A percentile compares a stretch with the other conserved stretches of the same genome.
phyloP scores from a whole-genome alignment of 2,329 filamentous ascomycete species.

The Leptographium galeiforme region DNA sequence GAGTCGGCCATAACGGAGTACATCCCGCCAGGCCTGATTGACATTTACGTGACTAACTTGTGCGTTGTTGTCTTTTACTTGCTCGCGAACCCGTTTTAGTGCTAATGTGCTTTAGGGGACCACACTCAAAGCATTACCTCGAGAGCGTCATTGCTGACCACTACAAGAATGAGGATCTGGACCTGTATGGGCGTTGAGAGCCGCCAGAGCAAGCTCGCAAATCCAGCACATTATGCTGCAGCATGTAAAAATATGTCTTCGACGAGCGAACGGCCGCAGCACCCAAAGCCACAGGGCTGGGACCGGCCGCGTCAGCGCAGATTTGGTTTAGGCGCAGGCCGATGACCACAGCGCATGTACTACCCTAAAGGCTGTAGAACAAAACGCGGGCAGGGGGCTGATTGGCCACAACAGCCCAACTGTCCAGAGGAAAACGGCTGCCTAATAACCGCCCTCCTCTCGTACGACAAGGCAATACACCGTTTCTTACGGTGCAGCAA shows the following conservation, averaged over 20 bases:
- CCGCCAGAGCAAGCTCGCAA: too few relatives aligned
- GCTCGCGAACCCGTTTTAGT: background rate
- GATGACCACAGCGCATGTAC: too few relatives aligned
- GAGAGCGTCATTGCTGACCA: slow-evolving; percentile 17
- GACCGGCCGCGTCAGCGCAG: background rate
- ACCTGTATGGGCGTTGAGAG: background rate
- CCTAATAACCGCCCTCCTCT: too few relatives aligned
- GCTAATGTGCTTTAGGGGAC: slow-evolving; percentile 14
- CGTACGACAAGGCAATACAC: too few relatives aligned
- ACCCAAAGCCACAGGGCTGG: background rate
- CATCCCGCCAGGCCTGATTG: slow-evolving; percentile 60
- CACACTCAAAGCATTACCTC: slow-evolving; percentile 18
- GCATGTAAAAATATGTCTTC: background rate
- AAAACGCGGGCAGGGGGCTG: too few relatives aligned
- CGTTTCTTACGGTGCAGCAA: too few relatives aligned
- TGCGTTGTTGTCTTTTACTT: background rate
- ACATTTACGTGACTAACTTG: slow-evolving; percentile 78
- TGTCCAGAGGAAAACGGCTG: too few relatives aligned
- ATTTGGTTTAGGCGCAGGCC: background rate
- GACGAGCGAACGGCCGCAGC: background rate
- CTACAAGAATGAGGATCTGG: slow-evolving; percentile 15
- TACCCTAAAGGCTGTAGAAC: too few relatives aligned
- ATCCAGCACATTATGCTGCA: background rate
- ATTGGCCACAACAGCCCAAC: too few relatives aligned
- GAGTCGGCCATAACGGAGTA: slow-evolving; percentile 73